These are phyloP conservation scores for Tolypocladium nubicola DNA, from an alignment of 2,329 filamentous ascomycete genomes.

Conservation along the genomic window DNA sequence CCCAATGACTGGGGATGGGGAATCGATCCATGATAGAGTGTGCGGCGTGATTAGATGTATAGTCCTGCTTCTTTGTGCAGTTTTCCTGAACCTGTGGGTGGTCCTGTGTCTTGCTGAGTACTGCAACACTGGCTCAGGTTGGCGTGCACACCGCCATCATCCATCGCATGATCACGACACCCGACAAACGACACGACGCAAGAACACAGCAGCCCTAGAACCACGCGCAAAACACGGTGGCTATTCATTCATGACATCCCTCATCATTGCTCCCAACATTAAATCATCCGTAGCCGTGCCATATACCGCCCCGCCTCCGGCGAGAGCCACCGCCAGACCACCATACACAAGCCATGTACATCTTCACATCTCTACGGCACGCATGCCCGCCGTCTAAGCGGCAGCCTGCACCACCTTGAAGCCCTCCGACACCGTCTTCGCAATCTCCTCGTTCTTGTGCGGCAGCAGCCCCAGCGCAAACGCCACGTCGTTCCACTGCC, in stretches of 20 bases:
- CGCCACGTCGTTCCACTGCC: slow-evolving; percentile 96
- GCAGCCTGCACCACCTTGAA: slow-evolving; percentile 60
- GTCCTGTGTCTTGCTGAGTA: no score
- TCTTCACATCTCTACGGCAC: background rate
- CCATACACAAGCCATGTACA: background rate
- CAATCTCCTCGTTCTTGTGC: slow-evolving; percentile 87
- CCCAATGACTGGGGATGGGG: background rate
- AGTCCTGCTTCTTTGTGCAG: no score
- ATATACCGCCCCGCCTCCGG: background rate
- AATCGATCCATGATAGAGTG: background rate
- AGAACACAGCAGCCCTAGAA: background rate
- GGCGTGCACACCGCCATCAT: background rate
- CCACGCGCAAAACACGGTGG: background rate
- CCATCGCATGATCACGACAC: background rate
- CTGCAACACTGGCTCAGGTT: no score
- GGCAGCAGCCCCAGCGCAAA: slow-evolving; percentile 82
- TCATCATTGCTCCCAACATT: background rate
- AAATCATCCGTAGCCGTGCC: background rate
- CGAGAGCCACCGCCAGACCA: background rate
- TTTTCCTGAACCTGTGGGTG: no score
- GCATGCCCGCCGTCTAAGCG: slow-evolving; percentile 28
- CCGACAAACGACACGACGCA: background rate
- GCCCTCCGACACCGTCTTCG: slow-evolving; percentile 63
- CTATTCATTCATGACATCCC: background rate
- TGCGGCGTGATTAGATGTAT: no score